Evolutionary conservation across 2,329 filamentous ascomycete species (phyloP).

Genomic region (Penicillium sp.): DNA sequence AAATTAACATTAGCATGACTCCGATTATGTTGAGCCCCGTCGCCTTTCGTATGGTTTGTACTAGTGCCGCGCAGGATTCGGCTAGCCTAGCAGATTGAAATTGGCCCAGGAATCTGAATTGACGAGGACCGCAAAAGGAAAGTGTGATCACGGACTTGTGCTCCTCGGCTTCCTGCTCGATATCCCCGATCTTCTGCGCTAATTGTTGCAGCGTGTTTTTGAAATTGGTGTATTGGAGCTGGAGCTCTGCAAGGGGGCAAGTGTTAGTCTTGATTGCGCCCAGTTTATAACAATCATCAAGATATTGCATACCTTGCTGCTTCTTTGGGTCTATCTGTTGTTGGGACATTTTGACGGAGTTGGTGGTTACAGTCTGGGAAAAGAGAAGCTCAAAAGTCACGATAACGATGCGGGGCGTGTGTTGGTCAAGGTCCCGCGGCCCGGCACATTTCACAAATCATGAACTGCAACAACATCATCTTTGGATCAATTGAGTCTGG

Average conservation of each 20-base stretch:
- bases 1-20: constrained; percentile 14
- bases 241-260: constrained; percentile 36
- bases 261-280: constrained; percentile 5
- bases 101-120: background rate
- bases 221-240: constrained; percentile 48
- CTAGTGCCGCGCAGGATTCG: background rate
- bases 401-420: constrained; percentile 29
- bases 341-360: constrained; percentile 32
- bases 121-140: background rate
- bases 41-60: background rate
- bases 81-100: background rate
- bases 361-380: constrained; percentile 6
- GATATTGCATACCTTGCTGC: constrained; percentile 40
- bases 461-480: background rate
- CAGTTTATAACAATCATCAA: background rate
- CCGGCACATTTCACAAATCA: constrained; percentile 1
- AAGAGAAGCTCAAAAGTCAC: constrained; percentile 24
- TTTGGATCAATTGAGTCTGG: background rate
- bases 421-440: constrained; percentile 11
- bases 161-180: constrained; percentile 95
- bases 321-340: constrained; percentile 38
- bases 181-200: constrained; percentile 92
- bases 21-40: background rate
- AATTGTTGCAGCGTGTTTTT: constrained; percentile 78
- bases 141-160: constrained; percentile 67